Base-by-base conservation (phyloP, 2,329 filamentous ascomycete genomes). In the Tolypocladium sp. region DNA sequence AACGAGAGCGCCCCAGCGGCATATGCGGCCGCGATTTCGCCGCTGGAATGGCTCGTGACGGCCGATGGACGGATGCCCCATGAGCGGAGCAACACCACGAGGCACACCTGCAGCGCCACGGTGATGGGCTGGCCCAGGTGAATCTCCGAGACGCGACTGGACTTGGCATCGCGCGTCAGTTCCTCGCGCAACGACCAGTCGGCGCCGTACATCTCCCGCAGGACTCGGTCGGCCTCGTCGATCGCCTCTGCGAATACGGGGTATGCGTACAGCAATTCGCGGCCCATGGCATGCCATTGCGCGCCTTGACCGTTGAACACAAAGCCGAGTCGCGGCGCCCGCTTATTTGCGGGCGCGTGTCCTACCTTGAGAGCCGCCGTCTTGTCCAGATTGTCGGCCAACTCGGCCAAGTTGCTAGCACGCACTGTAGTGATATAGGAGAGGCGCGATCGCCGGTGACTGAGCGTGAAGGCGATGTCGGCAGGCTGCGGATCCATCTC, bases 1-100 rank as follows among this genome's bases (percentile, higher is more conserved):
- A 76, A 73, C 4, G 71, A 71, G n/a, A 80, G 66, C 25, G 75
- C 69, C 7, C 78, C 75, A 1, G 73, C 68, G 2, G 75, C 70
- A 60, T 77, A 80, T 0, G 77, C 77, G 17, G 77, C 77, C 4
- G 69, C 76, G 41, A 80, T 79, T 58, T 81, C 78, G 7, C 78
- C 78, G 37, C 68, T 73, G 0, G 76, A 79, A 60, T 81, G 78
- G 0, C 78, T 76, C 0, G 70, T 65, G 0, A 79, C 75, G 4
- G 68, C 71, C 0, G 63, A 52, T 0, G 77, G 75, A 0, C 51
- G 59, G 7, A 81, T 68, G 0, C 69, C 67, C 66, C 73, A 79
- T 4, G 71, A 71, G 33, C 69, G 40, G 1, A 82, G 64, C 0
- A 81, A 65, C 20, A 77, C 71, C 0, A 75, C 70, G 10, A 82